Conservation (phyloP, 2,329 filamentous ascomycete genomes). For the Zymoseptoria brevis region DNA sequence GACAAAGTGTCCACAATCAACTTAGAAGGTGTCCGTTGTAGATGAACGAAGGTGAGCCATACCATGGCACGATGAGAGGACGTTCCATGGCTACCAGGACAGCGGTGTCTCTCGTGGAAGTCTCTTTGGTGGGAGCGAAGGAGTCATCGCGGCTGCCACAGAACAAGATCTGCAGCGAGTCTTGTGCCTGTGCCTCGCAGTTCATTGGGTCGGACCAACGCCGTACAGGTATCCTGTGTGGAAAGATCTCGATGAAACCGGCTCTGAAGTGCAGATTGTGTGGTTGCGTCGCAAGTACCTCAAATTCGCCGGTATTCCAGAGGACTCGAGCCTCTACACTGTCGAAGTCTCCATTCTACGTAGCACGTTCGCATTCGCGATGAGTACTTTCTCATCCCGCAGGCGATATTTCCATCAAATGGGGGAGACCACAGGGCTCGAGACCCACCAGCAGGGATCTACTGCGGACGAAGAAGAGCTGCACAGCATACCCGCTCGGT, state of each 20-base stretch:
- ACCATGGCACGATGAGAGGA: too few relatives aligned
- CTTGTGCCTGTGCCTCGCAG: not conserved
- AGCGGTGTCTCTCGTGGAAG: too few relatives aligned
- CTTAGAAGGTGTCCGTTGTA: too few relatives aligned
- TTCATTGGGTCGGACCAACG: not conserved
- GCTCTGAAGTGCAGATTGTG: not conserved
- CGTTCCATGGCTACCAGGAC: too few relatives aligned
- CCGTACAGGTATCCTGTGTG: not conserved
- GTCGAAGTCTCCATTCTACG: not conserved
- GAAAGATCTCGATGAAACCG: not conserved
- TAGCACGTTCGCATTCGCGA: not conserved
- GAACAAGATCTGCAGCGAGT: not conserved
- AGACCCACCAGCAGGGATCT: not conserved
- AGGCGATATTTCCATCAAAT: not conserved
- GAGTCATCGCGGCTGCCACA: not conserved
- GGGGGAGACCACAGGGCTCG: not conserved
- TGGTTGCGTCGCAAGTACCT: not conserved
- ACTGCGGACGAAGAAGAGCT: not conserved
- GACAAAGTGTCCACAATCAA: too few relatives aligned
- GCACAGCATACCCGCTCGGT: not conserved
- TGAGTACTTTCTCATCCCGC: not conserved
- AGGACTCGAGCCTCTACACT: not conserved
- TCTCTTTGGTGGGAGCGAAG: not conserved
- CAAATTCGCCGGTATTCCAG: not conserved
- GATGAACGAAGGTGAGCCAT: too few relatives aligned